Base-by-base conservation (phyloP, 169 alveolate species). In the Cryptosporidium tyzzeri region DNA sequence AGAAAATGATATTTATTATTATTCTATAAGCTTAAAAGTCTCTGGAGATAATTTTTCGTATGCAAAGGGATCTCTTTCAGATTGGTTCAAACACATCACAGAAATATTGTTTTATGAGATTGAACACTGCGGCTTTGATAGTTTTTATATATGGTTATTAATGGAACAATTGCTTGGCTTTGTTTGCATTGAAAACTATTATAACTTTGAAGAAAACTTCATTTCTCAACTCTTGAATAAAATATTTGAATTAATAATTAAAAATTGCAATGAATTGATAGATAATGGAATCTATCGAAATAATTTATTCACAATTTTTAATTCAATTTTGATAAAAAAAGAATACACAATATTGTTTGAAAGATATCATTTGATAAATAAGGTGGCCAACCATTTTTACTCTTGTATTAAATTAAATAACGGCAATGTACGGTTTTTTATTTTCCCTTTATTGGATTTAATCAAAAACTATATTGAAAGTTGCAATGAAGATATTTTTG, bases 391-490 rank as follows among this genome's bases (percentile, higher is more conserved):
- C 18, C 51, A 53, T 73, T 73, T 37, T 41, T 73, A 73, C 29
- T 2, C 29, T 35, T 29, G 55, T 18, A 73, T 73, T 18, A 18
- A 48, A 55, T 21, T 21, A 31, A 80, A 80, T 21, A 5, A 44
- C 23, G 74, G 65, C 6, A 31, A 48, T 29, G 44, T 59, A 29
- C 16, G 89, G 21, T 44, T 65, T n/a, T 80, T 80, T 59, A 62
- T 80, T 41, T 80, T 80, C 41, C 89, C 89, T 21, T 65, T 80
- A 41, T 41, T 80, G 12, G 59, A 65, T 35, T 41, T 80, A 7
- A 37, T 80, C 29, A 61, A 65, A 23, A 18, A 37, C 7, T 65
- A 29, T 65, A 12, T 62, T 4, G 41, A 80, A 21, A 26, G 67
- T 26, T 58, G 65, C 41, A 70, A 33, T 14, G 21, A 62, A 33